Percentiles rank a stretch among this genome's conserved stretches.
Evolutionary conservation across 1,284 basidiomycete species (phyloP).

Genomic region (Rhodotorula glutinis): DNA sequence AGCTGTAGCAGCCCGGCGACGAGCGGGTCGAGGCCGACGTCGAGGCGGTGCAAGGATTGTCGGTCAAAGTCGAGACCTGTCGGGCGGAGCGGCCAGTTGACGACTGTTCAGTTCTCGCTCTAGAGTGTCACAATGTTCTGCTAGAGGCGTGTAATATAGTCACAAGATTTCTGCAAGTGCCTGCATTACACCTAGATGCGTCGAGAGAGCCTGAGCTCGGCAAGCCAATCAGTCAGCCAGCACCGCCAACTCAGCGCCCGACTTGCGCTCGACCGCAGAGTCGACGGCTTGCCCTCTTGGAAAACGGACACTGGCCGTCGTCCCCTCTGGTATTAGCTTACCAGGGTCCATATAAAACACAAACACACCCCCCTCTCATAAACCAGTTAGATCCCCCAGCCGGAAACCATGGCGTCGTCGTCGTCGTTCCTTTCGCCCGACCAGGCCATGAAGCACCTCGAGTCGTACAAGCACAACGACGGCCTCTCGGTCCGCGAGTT

Average conservation of each 20-base stretch:
- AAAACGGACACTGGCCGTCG: slow-evolving; percentile 5
- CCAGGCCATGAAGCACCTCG: slow-evolving; percentile 67
- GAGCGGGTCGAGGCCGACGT: too few species aligned
- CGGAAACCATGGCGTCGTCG: slow-evolving; percentile 5
- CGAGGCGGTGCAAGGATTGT: slow-evolving; percentile 1
- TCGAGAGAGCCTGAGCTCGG: not conserved
- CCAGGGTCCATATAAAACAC: not conserved
- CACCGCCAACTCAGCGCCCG: not conserved
- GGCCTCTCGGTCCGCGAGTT: slow-evolving; percentile 82
- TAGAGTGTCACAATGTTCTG: not conserved
- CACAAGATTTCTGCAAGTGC: not conserved
- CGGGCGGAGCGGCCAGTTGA: too few species aligned
- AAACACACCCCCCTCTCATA: not conserved
- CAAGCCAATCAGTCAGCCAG: too few species aligned
- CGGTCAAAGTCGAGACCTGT: too few species aligned
- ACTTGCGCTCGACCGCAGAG: not conserved
- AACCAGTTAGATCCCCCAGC: not conserved
- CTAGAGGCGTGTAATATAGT: not conserved
- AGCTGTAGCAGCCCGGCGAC: too few species aligned
- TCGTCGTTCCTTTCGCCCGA: slow-evolving; percentile 22
- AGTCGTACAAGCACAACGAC: slow-evolving; percentile 71
- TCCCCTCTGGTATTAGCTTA: slow-evolving; percentile 1
- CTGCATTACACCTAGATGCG: not conserved
- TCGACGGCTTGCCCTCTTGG: slow-evolving; percentile 1
- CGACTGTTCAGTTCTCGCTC: not conserved